phyloP scores from a whole-genome alignment of 192 early-diverging fungal species.

The Podila epigama region DNA sequence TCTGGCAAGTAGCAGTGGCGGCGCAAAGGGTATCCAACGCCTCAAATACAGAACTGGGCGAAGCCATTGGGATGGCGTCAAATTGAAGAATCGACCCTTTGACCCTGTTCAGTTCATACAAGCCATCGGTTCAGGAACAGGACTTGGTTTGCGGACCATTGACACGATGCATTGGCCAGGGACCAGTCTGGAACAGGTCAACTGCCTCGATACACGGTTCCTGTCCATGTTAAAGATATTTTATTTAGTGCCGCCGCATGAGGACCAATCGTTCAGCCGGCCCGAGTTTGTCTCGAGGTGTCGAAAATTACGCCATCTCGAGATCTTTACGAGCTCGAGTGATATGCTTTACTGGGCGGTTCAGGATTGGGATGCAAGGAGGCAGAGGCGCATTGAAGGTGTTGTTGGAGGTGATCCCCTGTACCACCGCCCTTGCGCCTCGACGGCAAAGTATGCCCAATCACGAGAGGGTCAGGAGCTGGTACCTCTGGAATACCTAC shows the following conservation, averaged over 20 bases:
- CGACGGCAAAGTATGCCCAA: not conserved
- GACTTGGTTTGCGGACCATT: slow-evolving; percentile 7
- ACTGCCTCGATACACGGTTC: slow-evolving; percentile 9
- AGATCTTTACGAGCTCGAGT: slow-evolving; percentile 15
- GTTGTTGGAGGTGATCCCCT: no score
- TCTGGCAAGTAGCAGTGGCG: no score
- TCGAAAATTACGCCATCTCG: slow-evolving; percentile 11
- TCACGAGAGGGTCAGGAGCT: not conserved
- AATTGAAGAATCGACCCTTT: slow-evolving; percentile 4
- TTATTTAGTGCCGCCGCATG: not conserved
- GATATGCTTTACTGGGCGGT: slow-evolving; percentile 37
- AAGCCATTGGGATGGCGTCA: slow-evolving; percentile 7
- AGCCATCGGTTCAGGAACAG: slow-evolving; percentile 20
- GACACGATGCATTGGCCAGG: slow-evolving; percentile 15
- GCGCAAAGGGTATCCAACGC: slow-evolving; percentile 12
- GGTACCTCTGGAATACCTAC: slow-evolving; percentile 6
- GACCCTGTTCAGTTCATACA: slow-evolving; percentile 20
- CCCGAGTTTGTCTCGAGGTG: slow-evolving; percentile 28
- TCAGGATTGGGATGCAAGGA: slow-evolving; percentile 19
- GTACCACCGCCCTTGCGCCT: not conserved
- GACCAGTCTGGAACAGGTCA: slow-evolving; percentile 5
- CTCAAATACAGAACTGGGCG: slow-evolving; percentile 16
- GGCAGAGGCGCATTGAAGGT: not conserved
- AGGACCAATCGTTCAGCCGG: slow-evolving; percentile 15
- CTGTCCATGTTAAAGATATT: slow-evolving; percentile 10